These are phyloP conservation scores for Xylaria sp. DNA, from an alignment of 2,329 filamentous ascomycete species.

Conservation along the genomic window DNA sequence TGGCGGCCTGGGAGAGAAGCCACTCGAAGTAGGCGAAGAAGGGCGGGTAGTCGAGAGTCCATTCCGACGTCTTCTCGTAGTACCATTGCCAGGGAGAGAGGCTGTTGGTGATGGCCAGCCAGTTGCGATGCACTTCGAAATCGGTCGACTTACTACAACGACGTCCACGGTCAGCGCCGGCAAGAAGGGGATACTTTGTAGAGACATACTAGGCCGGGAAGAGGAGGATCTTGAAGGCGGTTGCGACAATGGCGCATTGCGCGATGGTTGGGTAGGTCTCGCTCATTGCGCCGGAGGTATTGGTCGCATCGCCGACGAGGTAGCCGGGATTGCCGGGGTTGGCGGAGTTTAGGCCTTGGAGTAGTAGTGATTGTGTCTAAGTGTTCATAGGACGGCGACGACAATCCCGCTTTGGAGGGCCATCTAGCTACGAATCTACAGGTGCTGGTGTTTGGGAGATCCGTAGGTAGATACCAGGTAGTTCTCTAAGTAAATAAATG, in stretches of 20 bases:
- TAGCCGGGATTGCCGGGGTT: neutral
- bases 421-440: neutral
- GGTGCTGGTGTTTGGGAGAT: neutral
- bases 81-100: slow-evolving; percentile 92
- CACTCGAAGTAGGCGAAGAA: slow-evolving; percentile 99
- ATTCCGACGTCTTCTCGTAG: slow-evolving; percentile 97
- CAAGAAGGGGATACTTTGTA: neutral
- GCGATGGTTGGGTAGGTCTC: slow-evolving; percentile 86
- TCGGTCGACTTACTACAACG: slow-evolving; percentile 89
- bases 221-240: slow-evolving; percentile 89
- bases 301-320: slow-evolving; percentile 35
- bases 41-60: slow-evolving; percentile 98
- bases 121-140: slow-evolving; percentile 98
- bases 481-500: neutral
- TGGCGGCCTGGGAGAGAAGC: slow-evolving; percentile 83
- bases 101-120: slow-evolving; percentile 94
- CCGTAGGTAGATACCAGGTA: neutral
- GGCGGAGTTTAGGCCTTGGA: slow-evolving; percentile 8
- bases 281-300: slow-evolving; percentile 65
- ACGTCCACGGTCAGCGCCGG: neutral
- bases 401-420: slow-evolving; percentile 10
- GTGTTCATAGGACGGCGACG: slow-evolving; percentile 7
- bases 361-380: neutral
- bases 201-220: slow-evolving; percentile 89
- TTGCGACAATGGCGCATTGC: slow-evolving; percentile 87